Base-by-base conservation (phyloP, 2,329 filamentous ascomycete species). In the Microsporum ferrugineum region DNA sequence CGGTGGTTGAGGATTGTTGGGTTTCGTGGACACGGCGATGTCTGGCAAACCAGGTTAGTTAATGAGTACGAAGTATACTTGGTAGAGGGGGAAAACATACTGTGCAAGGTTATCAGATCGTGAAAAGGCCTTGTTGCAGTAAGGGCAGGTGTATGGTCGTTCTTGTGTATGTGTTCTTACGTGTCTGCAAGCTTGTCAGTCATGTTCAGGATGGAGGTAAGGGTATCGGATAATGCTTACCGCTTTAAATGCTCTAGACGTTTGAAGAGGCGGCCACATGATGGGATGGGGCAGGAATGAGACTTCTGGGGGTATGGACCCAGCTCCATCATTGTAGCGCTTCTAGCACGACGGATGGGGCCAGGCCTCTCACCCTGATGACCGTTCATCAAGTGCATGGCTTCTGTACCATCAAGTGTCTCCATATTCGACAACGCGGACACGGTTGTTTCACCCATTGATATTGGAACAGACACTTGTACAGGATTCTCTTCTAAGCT, bases 131-230 rank as follows among this genome's bases (percentile, higher is more conserved):
- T 97, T 97, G 82, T 89, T 96, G 84, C 94, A 99, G 76, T 95
- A 87, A 68, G 89, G 88, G 84, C 94, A 99, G 73, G 95, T 87
- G 77, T 99, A 99, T 69, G 94, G 94, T 78, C 92, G 89, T 81
- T 99, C 94, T 82, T 99, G 94, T 61, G 94, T 99, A 82, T 99
- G 94, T 71, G 94, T 99, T 78, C 94, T 89, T 76, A 99, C 94
- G 79, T 99, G 94, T 82, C 91, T 95, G 83, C 69, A 62, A 62
- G 49, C 49, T 60, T 57, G 65, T 65, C 67, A 69, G 69, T 58
- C 57, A 55, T 53, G 53, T 60, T 51, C 63, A 74, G 71, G 72
- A 72, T 63, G 64, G 68, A 69, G 29, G 36, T 43, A 39, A 69
- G 67, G 71, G 71, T 80, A 88, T 85, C 23, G 10, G 39, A 45